Base-by-base conservation (phyloP, 805 yeast species). In the Ogataea henricii region DNA sequence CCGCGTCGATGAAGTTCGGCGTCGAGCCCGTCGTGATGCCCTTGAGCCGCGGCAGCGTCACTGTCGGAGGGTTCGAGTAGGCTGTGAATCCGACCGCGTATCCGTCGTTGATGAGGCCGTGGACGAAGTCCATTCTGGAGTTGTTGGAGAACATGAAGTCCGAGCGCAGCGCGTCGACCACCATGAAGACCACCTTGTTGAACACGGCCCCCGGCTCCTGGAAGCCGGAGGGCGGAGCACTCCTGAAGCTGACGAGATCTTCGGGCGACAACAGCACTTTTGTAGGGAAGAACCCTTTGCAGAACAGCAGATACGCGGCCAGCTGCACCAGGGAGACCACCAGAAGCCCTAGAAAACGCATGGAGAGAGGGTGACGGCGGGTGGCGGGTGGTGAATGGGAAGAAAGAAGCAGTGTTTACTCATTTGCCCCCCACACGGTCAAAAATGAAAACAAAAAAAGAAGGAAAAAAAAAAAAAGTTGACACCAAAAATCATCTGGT, bases 11-110 rank as follows among this genome's bases (percentile, higher is more conserved):
- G 58, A 94, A 94, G 60, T 82, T 90, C 0, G 99, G 97, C 0
- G 97, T 85, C 0, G 97, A 87, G 0, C 99, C 99, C 0, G 97
- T 89, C 0, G 97, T 88, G 20, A 91, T 79, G 7, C 96, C 97
- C 66, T 94, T 94, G 43, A 94, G 72, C 49, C 99, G 77, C 0
- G 99, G 99, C 32, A 94, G 71, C 0, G 99, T 94, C 8, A 94
- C 99, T 0, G 99, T 94, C 2, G 99, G 99, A 1, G 99, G 98
- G 54, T 87, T 87, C 1, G 97, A 85, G 63, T 75, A 87, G 0
- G 96, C 96, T 0, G 99, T 94, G 65, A 82, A 91, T 0, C 97
- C 97, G 42, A 91, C 59, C 0, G 94, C 98, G 29, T 74, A 58
- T 9, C 96, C 95, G 0, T 72, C 55, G 44, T 78, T 75, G 7